Conservation (phyloP, 2,329 filamentous ascomycete genomes). For the Hypoxylon sp. region DNA sequence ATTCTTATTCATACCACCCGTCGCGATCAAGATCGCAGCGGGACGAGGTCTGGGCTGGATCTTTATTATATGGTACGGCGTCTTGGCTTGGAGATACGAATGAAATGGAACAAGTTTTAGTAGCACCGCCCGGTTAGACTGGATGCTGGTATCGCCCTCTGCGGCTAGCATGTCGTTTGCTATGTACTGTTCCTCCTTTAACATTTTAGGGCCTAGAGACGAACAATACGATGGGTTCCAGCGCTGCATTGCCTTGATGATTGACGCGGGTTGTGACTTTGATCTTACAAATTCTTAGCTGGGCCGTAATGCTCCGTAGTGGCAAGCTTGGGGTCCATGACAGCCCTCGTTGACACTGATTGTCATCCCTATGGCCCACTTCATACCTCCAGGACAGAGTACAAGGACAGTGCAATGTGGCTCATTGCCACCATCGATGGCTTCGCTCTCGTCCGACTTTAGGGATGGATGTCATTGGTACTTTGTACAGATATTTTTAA, state of each 20-base stretch:
- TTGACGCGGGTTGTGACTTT: neutral
- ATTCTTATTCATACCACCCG: constrained; percentile 41
- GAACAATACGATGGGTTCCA: constrained; percentile 32
- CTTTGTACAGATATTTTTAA: neutral
- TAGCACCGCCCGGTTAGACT: constrained; percentile 20
- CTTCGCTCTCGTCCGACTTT: neutral
- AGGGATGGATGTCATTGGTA: neutral
- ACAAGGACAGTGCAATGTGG: neutral
- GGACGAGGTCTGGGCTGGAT: constrained; percentile 39
- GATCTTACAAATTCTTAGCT: neutral
- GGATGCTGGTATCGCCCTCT: constrained; percentile 19
- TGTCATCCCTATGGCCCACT: neutral
- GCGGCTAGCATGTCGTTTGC: constrained; percentile 31
- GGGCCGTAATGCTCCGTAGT: neutral
- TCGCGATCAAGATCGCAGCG: constrained; percentile 13
- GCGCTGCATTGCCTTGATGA: constrained; percentile 5
- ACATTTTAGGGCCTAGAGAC: constrained; percentile 19
- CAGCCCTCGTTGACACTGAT: neutral
- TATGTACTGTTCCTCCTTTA: constrained; percentile 32
- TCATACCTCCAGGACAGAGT: neutral
- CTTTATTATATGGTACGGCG: constrained; percentile 38
- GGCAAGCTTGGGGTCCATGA: neutral
- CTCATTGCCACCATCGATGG: neutral
- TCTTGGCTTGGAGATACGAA: constrained; percentile 44
- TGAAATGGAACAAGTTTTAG: constrained; percentile 29